A percentile compares a stretch with the other conserved stretches of the same genome.
Conservation (phyloP, 495 filamentous ascomycete genomes). For the Xylaria cubensis region DNA sequence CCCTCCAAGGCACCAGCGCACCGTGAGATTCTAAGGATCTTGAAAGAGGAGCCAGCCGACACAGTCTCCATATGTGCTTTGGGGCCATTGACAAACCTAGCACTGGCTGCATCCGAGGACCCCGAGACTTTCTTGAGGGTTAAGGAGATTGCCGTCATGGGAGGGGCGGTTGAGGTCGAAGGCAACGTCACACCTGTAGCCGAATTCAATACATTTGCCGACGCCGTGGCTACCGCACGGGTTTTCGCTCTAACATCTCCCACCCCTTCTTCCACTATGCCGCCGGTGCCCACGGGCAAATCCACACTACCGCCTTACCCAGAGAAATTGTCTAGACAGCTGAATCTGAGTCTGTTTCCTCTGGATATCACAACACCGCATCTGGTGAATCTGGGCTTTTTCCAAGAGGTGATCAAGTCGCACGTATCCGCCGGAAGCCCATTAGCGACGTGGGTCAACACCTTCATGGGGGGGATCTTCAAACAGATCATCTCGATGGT, state of each 20-base stretch:
- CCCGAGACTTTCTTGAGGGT: conserved; percentile 84
- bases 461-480: conserved; percentile 80
- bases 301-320: conserved; percentile 69
- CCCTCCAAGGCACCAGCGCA: conserved; percentile 75
- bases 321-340: conserved; percentile 61
- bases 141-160: conserved; percentile 97
- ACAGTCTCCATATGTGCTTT: conserved; percentile 89
- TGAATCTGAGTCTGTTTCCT: conserved; percentile 83
- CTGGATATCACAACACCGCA: conserved; percentile 88
- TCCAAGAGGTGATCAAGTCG: conserved; percentile 58
- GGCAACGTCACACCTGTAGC: conserved; percentile 84
- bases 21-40: conserved; percentile 81
- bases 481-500: conserved; percentile 70
- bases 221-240: conserved; percentile 82
- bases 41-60: conserved; percentile 77
- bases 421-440: conserved; percentile 67
- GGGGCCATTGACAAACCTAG: conserved; percentile 90
- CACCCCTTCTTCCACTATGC: conserved; percentile 70
- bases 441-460: conserved; percentile 79
- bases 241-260: conserved; percentile 90
- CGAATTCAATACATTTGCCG: conserved; percentile 87
- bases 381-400: conserved; percentile 64
- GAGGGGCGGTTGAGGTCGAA: conserved; percentile 76
- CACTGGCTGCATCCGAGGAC: conserved; percentile 83
- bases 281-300: conserved; percentile 57